Evolutionary conservation across 805 yeast species (phyloP).

Genomic region (Zygoascus flipseniorum): DNA sequence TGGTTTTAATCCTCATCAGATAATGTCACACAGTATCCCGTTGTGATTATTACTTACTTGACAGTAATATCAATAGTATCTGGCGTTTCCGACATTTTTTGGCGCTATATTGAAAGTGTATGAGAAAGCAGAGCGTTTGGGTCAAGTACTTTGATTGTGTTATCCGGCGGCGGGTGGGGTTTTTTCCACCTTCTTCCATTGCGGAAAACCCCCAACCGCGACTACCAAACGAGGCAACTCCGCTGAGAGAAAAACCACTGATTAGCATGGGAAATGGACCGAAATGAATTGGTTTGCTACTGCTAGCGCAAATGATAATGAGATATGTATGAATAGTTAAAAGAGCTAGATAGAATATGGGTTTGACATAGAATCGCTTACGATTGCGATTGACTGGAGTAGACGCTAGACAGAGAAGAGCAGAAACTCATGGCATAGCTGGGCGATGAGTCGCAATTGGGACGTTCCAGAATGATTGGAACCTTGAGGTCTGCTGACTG

Average conservation of each 20-base stretch:
- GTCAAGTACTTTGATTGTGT: background rate
- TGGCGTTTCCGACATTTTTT: background rate
- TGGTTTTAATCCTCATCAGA: too few species aligned
- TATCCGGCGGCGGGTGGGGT: background rate
- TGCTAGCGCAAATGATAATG: too few species aligned
- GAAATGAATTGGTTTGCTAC: too few species aligned
- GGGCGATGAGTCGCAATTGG: background rate
- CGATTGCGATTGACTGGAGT: background rate
- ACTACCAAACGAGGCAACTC: background rate
- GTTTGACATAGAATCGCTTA: background rate
- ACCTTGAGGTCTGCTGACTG: background rate
- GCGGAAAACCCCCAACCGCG: background rate
- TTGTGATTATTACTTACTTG: background rate
- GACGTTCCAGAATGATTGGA: constrained; percentile 2
- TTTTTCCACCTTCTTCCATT: background rate
- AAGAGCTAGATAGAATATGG: background rate
- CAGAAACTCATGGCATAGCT: background rate
- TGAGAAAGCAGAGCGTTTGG: background rate
- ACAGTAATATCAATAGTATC: background rate
- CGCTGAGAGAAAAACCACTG: background rate
- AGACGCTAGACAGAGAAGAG: background rate
- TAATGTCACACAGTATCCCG: too few species aligned
- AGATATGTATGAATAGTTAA: background rate
- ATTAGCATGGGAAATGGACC: background rate
- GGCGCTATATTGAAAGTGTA: background rate